Conservation (phyloP, 2,329 filamentous ascomycete genomes). For the Scedosporium apiospermum region DNA sequence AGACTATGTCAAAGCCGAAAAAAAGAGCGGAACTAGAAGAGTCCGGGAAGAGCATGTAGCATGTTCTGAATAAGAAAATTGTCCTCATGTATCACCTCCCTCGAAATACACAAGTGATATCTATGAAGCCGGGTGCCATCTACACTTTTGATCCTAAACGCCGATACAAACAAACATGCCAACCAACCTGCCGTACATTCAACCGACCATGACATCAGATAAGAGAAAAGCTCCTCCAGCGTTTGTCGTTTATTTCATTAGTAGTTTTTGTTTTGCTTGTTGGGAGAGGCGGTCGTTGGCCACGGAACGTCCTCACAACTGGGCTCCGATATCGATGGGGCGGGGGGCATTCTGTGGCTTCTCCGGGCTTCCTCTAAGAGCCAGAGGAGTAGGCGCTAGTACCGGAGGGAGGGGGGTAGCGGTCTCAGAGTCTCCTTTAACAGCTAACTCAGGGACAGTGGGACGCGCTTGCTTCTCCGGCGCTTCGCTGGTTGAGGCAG, state of each 20-base stretch:
- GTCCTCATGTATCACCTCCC: not conserved
- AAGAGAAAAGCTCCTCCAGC: not conserved
- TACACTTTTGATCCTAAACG: slow-evolving; percentile 2
- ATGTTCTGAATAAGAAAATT: not conserved
- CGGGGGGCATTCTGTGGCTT: slow-evolving; percentile 32
- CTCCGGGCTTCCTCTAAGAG: slow-evolving; percentile 54
- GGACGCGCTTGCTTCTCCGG: not conserved
- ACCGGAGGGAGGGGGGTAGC: slow-evolving; percentile 13
- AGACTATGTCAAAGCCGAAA: not conserved
- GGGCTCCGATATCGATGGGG: slow-evolving; percentile 18
- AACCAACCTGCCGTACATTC: not conserved
- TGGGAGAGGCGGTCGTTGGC: not conserved
- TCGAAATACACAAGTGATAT: not conserved
- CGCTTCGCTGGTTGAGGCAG: not conserved
- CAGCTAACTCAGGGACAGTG: not conserved
- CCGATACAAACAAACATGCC: not conserved
- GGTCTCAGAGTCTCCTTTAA: not conserved
- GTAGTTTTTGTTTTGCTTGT: not conserved
- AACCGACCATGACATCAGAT: not conserved
- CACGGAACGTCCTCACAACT: not conserved
- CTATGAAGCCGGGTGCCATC: not conserved
- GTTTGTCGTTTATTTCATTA: not conserved
- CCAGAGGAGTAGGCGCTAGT: slow-evolving; percentile 35
- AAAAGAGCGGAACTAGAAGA: too few species aligned
- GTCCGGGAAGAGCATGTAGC: not conserved